phyloP scores from a whole-genome alignment of 2,329 filamentous ascomycete species.

The Lachnellula occidentalis region DNA sequence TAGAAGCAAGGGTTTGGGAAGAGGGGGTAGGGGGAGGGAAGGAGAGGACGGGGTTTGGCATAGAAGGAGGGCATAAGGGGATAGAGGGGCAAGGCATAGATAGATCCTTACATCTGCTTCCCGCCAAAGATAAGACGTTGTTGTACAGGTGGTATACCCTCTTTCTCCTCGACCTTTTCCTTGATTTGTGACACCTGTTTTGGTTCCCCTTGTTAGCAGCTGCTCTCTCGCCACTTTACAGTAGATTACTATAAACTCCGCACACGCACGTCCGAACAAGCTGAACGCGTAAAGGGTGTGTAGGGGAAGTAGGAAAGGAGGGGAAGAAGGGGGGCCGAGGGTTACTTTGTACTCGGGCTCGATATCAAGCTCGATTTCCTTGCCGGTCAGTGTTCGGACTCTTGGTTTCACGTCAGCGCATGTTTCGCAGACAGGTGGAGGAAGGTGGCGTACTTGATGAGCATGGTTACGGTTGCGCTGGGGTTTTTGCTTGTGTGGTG shows the following conservation, averaged over 20 bases:
- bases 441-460: conserved; percentile 42
- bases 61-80: background rate
- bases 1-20: background rate
- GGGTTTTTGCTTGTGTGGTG: too few species aligned
- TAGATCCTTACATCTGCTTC: conserved; percentile 79
- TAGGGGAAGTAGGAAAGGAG: background rate
- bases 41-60: background rate
- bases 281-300: background rate
- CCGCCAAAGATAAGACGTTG: conserved; percentile 94
- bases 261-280: background rate
- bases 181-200: conserved; percentile 87
- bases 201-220: background rate
- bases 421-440: background rate
- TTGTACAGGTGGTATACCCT: conserved; percentile 94
- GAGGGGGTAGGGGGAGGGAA: background rate
- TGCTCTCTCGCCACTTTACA: background rate
- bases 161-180: conserved; percentile 98
- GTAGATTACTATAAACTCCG: background rate
- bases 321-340: background rate
- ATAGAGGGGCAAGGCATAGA: background rate
- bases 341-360: conserved; percentile 85
- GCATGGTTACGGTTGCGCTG: conserved; percentile 33
- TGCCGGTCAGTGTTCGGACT: conserved; percentile 95
- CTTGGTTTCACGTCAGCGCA: conserved; percentile 41
- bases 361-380: conserved; percentile 98